Evolutionary conservation across 1,139 yeast genomes (phyloP), one percentile per base, ranked within the genome.

Genomic region (Arxiozyma bovina): DNA sequence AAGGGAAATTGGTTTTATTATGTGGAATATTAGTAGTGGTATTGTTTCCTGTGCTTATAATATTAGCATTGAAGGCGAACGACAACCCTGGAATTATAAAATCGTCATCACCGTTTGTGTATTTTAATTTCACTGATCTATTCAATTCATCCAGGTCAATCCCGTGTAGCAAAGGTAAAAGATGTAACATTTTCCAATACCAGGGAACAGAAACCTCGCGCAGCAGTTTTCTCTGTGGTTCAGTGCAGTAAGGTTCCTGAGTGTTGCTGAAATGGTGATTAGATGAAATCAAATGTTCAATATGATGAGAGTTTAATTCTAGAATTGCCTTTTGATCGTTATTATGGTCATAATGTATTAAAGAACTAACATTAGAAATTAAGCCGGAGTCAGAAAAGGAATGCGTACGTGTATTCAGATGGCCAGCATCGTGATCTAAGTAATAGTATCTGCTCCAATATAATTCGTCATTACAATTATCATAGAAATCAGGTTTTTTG

Each of bases 121-220:
- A 54, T 49, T 53, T 60, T 21, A 58, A 27, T 46, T 62, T 62
- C 20, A 67, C 40, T 15, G 55, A 51, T 50, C 65, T 58, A 55
- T 66, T 61, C 17, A 65, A 50, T 50, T 64, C 69, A 55, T 67
- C 71, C 17, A 69, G 53, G 54, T 69, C 71, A 20, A 69, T 60
- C 20, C 70, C 71, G 15, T 55, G 52, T 30, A 63, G 52, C 66
- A 69, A 62, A 9, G 72, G 71, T 6, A 67, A 45, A 11, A 42
- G 44, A 50, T 68, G 71, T n/a, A 67, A 22, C 7, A 62, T 17
- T 50, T 59, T 60, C 70, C 70, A 69, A 42, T 54, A 57, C n/a
- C 60, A 46, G 6, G 69, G 62, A 3, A 68, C 55, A 4, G 57
- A 45, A 18, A 60, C 58, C 20, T 45, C 52, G 17, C 23, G 18